Evolutionary conservation across 164 flowering plant species (phyloP).

Genomic region (Chimonanthus praecox): DNA sequence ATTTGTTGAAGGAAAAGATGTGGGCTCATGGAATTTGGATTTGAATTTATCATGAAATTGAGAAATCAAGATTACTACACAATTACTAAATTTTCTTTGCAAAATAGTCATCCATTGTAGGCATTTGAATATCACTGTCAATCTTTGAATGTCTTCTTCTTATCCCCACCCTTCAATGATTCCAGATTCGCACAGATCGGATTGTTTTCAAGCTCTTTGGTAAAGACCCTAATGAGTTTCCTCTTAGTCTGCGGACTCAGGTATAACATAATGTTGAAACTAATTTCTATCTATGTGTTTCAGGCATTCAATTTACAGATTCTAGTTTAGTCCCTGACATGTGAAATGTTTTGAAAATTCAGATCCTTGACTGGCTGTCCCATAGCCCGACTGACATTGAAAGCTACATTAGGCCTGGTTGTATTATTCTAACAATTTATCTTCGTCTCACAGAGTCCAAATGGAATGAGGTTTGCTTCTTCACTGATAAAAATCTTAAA

Average conservation of each 20-base stretch:
- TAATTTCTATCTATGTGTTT: neutral
- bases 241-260: constrained; percentile 51
- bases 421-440: constrained; percentile 66
- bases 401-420: constrained; percentile 87
- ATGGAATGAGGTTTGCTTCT: constrained; percentile 66
- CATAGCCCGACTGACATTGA: constrained; percentile 85
- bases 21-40: neutral
- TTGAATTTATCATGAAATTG: neutral
- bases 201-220: constrained; percentile 89
- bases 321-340: constrained; percentile 2
- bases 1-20: neutral
- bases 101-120: neutral
- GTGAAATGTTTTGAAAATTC: constrained; percentile 11
- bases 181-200: constrained; percentile 74
- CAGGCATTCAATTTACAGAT: neutral
- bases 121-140: neutral
- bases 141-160: constrained; percentile 1
- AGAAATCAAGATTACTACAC: too few relatives aligned
- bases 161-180: neutral
- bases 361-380: constrained; percentile 82
- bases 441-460: constrained; percentile 38
- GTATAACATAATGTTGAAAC: constrained; percentile 22
- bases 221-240: constrained; percentile 72
- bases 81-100: neutral
- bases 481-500: neutral